Evolutionary conservation across 2,329 filamentous ascomycete species (phyloP).

Genomic region (Emmonsia crescens): DNA sequence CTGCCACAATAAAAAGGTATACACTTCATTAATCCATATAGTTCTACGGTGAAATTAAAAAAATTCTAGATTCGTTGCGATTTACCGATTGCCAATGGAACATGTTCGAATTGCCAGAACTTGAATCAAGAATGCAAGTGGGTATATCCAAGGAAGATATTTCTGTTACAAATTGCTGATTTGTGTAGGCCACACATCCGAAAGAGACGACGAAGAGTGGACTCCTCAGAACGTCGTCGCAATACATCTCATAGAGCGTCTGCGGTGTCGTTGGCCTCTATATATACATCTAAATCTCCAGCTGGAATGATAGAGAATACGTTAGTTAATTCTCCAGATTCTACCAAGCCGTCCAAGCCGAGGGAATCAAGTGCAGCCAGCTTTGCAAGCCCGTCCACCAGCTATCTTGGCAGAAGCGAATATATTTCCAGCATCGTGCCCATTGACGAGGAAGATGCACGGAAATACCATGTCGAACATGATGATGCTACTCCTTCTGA

Average conservation of each 20-base stretch:
- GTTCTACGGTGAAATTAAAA: too few species aligned
- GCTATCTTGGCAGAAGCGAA: slow-evolving; percentile 12
- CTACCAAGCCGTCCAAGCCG: neutral
- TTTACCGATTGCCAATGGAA: neutral
- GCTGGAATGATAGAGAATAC: neutral
- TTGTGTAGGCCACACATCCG: slow-evolving; percentile 2
- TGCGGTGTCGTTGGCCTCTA: neutral
- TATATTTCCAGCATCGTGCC: slow-evolving; percentile 10
- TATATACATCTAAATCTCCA: neutral
- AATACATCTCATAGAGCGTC: neutral
- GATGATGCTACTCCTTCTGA: slow-evolving; percentile 6
- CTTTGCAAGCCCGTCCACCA: slow-evolving; percentile 5
- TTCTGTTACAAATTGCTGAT: neutral
- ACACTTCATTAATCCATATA: neutral
- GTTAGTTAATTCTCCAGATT: neutral
- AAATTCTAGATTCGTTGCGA: slow-evolving; percentile 4
- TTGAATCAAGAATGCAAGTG: slow-evolving; percentile 6
- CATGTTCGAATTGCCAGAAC: slow-evolving; percentile 3
- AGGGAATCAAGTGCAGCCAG: neutral
- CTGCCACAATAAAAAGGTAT: slow-evolving; percentile 4
- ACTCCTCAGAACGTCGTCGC: neutral
- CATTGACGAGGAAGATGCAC: slow-evolving; percentile 13
- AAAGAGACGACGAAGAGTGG: slow-evolving; percentile 2
- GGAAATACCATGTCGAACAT: slow-evolving; percentile 6
- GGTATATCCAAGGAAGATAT: neutral